phyloP scores from a whole-genome alignment of 148 eudicot genomes.

The Spergularia bocconei region DNA sequence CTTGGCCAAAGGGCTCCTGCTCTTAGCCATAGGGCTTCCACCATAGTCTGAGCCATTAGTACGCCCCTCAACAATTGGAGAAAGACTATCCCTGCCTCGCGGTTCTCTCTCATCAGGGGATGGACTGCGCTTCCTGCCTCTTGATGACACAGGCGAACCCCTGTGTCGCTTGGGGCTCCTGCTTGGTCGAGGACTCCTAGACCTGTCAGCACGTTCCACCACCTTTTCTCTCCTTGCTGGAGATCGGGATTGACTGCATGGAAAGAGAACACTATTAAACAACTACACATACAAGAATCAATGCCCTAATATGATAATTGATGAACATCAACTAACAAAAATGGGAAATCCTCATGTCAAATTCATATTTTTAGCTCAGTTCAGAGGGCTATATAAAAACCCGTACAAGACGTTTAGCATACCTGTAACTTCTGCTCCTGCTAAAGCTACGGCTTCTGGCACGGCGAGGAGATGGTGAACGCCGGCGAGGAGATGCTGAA shows the following conservation, averaged over 20 bases:
- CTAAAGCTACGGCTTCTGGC: slow-evolving; percentile 61
- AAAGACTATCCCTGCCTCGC: slow-evolving; percentile 39
- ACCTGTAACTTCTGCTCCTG: slow-evolving; percentile 87
- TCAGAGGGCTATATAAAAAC: too few relatives aligned
- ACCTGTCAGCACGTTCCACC: slow-evolving; percentile 46
- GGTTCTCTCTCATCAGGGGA: slow-evolving; percentile 45
- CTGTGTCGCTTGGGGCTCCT: slow-evolving; percentile 56
- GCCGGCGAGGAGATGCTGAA: slow-evolving; percentile 57
- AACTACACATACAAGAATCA: background rate
- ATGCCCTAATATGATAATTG: too few relatives aligned
- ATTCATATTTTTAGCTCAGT: too few relatives aligned
- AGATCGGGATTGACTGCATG: slow-evolving; percentile 72
- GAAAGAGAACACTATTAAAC: background rate
- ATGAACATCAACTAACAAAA: too few relatives aligned
- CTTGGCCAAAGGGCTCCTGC: slow-evolving; percentile 57
- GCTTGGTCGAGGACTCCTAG: slow-evolving; percentile 55
- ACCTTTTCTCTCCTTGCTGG: slow-evolving; percentile 54
- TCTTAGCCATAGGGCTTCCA: slow-evolving; percentile 56
- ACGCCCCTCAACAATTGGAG: slow-evolving; percentile 37
- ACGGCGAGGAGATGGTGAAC: slow-evolving; percentile 47
- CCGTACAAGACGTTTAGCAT: background rate
- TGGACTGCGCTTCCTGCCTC: slow-evolving; percentile 54
- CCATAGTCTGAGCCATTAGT: slow-evolving; percentile 48
- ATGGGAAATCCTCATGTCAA: too few relatives aligned
- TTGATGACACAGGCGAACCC: slow-evolving; percentile 38